These are phyloP conservation scores for Priceomyces fermenticarens DNA, from an alignment of 805 yeast genomes.

Conservation along the genomic window DNA sequence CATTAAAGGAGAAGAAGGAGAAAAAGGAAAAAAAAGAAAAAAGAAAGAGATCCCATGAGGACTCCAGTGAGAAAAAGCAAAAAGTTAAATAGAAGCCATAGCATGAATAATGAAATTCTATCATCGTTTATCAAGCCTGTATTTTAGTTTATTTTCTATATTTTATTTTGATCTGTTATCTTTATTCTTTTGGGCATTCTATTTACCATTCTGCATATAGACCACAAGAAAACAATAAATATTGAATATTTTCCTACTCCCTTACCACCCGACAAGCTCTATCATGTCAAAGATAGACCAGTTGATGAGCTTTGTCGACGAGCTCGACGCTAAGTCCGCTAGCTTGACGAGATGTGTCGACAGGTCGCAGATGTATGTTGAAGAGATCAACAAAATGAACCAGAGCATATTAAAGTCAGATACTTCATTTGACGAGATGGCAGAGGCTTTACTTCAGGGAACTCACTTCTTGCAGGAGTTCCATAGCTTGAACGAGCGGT, in stretches of 20 bases:
- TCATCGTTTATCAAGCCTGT: no score
- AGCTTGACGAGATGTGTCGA: constrained; percentile 17
- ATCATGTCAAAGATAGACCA: constrained; percentile 22
- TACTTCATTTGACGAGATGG: constrained; percentile 24
- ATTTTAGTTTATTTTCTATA: no score
- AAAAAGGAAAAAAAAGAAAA: constrained; percentile 22
- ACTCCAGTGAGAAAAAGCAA: constrained; percentile 19
- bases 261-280: neutral
- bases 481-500: constrained; percentile 28
- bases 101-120: no score
- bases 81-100: no score
- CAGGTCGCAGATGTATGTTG: constrained; percentile 22
- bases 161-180: no score
- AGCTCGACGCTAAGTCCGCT: constrained; percentile 26
- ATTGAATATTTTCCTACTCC: no score
- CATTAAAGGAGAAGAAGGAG: constrained; percentile 21
- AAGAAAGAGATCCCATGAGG: constrained; percentile 27
- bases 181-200: no score
- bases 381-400: constrained; percentile 17
- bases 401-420: constrained; percentile 24
- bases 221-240: no score
- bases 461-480: constrained; percentile 20
- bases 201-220: no score
- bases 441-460: constrained; percentile 21
- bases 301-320: constrained; percentile 29